Evolutionary conservation across 73 alveolate species (phyloP).

Genomic region (Tetrahymena malaccensis): DNA sequence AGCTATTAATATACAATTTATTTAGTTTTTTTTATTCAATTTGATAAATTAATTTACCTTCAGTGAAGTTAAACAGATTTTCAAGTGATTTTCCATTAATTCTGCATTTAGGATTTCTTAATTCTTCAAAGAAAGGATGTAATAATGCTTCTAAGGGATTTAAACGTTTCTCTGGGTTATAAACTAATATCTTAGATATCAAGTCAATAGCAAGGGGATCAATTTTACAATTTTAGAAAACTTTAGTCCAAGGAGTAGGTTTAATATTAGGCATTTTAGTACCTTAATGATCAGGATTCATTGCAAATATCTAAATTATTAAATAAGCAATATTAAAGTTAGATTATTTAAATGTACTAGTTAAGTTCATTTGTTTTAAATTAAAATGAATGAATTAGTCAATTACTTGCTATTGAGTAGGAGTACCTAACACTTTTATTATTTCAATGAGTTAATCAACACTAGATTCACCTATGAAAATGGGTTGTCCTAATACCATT

Average conservation of each 20-base stretch:
- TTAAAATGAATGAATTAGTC: slow-evolving; percentile 53
- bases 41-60: not conserved
- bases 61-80: slow-evolving; percentile 23
- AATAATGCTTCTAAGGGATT: slow-evolving; percentile 50
- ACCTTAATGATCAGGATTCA: not conserved
- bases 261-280: slow-evolving; percentile 7
- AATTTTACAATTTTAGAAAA: slow-evolving; percentile 19
- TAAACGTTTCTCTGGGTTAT: slow-evolving; percentile 60
- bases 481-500: slow-evolving; percentile 64
- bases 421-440: slow-evolving; percentile 79
- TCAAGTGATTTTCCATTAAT: not conserved
- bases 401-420: slow-evolving; percentile 55
- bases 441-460: slow-evolving; percentile 76
- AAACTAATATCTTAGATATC: slow-evolving; percentile 51
- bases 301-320: slow-evolving; percentile 36
- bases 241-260: slow-evolving; percentile 52
- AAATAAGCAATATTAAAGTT: no score
- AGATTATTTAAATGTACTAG: no score
- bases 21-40: no score
- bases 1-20: not conserved
- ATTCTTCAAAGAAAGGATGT: slow-evolving; percentile 72
- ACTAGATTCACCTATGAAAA: slow-evolving; percentile 71
- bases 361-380: slow-evolving; percentile 10
- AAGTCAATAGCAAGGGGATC: slow-evolving; percentile 59
- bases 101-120: slow-evolving; percentile 43